phyloP scores from a whole-genome alignment of 768 basidiomycete genomes.

The Neoboletus brunneissimus region DNA sequence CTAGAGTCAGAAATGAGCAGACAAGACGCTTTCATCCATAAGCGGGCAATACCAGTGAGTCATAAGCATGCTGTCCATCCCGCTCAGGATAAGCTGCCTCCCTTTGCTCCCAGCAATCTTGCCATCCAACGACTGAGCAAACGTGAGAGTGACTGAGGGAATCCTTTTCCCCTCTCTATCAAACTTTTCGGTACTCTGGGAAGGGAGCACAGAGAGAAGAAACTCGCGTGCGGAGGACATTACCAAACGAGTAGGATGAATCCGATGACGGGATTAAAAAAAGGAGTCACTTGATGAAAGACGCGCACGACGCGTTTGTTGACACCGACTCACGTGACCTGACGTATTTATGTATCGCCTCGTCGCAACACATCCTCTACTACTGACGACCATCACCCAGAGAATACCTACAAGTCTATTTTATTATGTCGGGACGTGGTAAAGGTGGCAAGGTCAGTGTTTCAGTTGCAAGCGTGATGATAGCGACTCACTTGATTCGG shows the following conservation, averaged over 20 bases:
- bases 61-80: conserved; percentile 85
- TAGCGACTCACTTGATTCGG: not conserved
- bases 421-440: conserved; percentile 76
- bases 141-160: conserved; percentile 76
- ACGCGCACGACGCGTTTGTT: conserved; percentile 1
- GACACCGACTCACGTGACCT: conserved; percentile 5
- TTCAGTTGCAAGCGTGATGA: not conserved
- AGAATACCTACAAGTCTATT: conserved; percentile 3
- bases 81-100: conserved; percentile 77
- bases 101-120: conserved; percentile 79
- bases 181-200: conserved; percentile 6
- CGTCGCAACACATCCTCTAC: not conserved
- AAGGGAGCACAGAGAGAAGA: conserved; percentile 29
- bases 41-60: conserved; percentile 72
- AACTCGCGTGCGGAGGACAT: conserved; percentile 23
- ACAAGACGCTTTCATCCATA: not conserved
- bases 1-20: conserved; percentile 38
- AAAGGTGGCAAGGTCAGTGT: conserved; percentile 67
- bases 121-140: conserved; percentile 84
- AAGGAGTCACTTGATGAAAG: too few species aligned
- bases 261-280: not conserved
- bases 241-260: not conserved
- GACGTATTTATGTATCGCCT: not conserved
- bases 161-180: conserved; percentile 26
- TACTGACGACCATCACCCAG: conserved; percentile 1